These are phyloP conservation scores for Vararia minispora DNA, from an alignment of 768 basidiomycete genomes.

Conservation along the genomic window DNA sequence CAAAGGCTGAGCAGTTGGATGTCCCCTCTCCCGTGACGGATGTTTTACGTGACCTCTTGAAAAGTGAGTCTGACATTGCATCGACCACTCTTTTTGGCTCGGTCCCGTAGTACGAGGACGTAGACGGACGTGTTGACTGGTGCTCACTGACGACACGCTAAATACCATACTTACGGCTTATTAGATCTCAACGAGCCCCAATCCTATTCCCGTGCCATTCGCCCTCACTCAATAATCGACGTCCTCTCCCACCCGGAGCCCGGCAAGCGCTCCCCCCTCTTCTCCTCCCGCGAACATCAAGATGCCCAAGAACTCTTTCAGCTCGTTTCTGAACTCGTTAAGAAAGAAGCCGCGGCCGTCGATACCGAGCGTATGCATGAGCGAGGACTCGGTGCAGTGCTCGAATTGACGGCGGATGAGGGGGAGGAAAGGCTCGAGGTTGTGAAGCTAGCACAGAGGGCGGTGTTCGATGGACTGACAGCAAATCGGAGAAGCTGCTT, in stretches of 20 bases:
- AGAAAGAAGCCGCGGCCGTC: conserved; percentile 69
- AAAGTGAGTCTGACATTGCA: conserved; percentile 42
- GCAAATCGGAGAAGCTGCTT: conserved; percentile 85
- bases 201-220: conserved; percentile 45
- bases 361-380: conserved; percentile 62
- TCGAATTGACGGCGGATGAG: no score
- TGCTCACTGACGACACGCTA: no score
- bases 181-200: conserved; percentile 57
- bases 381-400: conserved; percentile 59
- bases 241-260: conserved; percentile 48
- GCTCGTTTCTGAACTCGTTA: conserved; percentile 80
- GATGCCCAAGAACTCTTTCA: conserved; percentile 99
- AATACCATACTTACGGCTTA: neutral
- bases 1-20: conserved; percentile 68
- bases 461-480: conserved; percentile 83
- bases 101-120: no score
- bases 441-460: no score
- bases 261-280: conserved; percentile 49
- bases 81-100: no score
- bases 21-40: conserved; percentile 83
- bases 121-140: no score
- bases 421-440: no score
- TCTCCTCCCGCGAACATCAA: conserved; percentile 89
- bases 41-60: conserved; percentile 59
- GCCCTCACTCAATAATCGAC: conserved; percentile 62